Conservation (phyloP, 192 early-diverging fungal genomes). For the Umbelopsis vinacea region DNA sequence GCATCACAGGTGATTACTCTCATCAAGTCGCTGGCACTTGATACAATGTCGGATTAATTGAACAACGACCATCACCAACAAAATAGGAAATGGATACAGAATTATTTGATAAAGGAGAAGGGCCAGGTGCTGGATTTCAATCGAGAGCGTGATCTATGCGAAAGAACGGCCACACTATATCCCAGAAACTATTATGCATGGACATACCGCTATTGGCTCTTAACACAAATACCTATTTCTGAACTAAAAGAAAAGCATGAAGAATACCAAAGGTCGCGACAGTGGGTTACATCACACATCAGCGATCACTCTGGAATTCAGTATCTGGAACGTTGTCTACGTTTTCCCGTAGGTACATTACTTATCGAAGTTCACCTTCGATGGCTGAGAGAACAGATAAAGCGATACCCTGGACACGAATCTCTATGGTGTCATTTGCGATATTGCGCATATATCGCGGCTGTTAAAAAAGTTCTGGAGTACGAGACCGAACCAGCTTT, state of each 20-base stretch:
- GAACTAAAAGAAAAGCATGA: conserved; percentile 18
- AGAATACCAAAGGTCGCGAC: conserved; percentile 2
- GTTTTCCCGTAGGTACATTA: background rate
- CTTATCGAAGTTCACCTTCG: conserved; percentile 13
- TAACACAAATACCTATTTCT: conserved; percentile 26
- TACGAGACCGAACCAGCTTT: background rate
- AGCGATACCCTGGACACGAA: conserved; percentile 55
- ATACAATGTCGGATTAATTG: background rate
- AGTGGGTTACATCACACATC: conserved; percentile 43
- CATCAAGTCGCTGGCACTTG: background rate
- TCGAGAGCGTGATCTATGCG: conserved; percentile 40
- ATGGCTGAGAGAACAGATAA: conserved; percentile 34
- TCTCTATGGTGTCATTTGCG: conserved; percentile 57
- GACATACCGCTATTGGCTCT: conserved; percentile 54
- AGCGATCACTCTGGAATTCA: conserved; percentile 56
- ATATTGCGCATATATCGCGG: conserved; percentile 31
- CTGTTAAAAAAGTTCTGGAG: background rate
- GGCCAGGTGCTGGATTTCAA: conserved; percentile 6
- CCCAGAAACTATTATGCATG: conserved; percentile 61
- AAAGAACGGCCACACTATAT: conserved; percentile 42
- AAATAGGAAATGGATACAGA: conserved; percentile 22
- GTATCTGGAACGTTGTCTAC: conserved; percentile 47
- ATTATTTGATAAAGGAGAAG: conserved; percentile 1
- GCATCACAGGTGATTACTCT: conserved; percentile 47
- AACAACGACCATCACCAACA: conserved; percentile 34